Evolutionary conservation across 106 monocot genomes (phyloP).

Genomic region (Triglochin maritima): DNA sequence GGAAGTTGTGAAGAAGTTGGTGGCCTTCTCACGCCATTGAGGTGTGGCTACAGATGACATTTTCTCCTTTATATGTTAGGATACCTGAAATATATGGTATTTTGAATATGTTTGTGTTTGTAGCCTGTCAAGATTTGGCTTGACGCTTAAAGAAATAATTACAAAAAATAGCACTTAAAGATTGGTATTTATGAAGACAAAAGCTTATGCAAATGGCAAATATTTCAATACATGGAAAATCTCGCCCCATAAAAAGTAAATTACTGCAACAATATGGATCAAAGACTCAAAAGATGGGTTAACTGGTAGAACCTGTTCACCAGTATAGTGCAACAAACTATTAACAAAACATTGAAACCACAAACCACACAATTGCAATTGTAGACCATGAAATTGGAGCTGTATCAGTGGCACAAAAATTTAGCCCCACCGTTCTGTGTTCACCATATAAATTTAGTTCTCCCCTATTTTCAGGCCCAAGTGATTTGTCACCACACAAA

Average conservation of each 20-base stretch:
- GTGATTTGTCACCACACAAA: too few species aligned
- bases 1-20: conserved; percentile 68
- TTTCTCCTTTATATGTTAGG: neutral
- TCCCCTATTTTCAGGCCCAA: too few species aligned
- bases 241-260: neutral
- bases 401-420: too few species aligned
- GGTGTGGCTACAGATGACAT: conserved; percentile 45
- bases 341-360: too few species aligned
- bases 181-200: neutral
- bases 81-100: neutral
- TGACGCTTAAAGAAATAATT: neutral
- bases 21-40: conserved; percentile 71
- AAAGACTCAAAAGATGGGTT: too few species aligned
- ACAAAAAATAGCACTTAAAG: neutral
- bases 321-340: too few species aligned
- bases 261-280: too few species aligned
- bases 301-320: too few species aligned
- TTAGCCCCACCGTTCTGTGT: too few species aligned
- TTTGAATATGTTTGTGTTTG: neutral
- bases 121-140: neutral
- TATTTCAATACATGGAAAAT: neutral
- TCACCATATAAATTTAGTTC: too few species aligned
- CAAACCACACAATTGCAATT: too few species aligned
- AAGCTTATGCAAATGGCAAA: neutral
- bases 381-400: too few species aligned